phyloP scores from a whole-genome alignment of 2,329 filamentous ascomycete species.

The Cladorrhinum sp. region DNA sequence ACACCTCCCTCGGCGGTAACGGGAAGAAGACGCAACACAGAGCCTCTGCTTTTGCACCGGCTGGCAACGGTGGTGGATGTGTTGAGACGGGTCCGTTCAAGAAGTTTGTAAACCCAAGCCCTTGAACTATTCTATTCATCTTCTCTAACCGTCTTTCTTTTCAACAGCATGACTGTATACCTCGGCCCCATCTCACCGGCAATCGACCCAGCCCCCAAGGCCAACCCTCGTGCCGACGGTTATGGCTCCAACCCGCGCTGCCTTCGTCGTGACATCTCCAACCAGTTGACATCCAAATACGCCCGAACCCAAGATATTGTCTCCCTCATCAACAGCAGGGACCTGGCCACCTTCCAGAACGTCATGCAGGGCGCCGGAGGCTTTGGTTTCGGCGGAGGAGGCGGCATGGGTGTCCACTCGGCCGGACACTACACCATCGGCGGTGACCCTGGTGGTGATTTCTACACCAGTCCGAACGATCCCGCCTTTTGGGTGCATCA shows the following conservation, averaged over 20 bases:
- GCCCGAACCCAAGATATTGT: constrained; percentile 31
- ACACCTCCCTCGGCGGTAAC: constrained; percentile 48
- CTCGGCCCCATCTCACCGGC: constrained; percentile 35
- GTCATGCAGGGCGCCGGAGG: constrained; percentile 38
- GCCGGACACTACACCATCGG: constrained; percentile 34
- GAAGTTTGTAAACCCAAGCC: too few relatives aligned
- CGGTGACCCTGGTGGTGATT: constrained; percentile 42
- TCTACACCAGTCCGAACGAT: constrained; percentile 38
- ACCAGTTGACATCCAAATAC: constrained; percentile 30
- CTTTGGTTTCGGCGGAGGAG: constrained; percentile 20
- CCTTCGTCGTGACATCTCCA: constrained; percentile 41
- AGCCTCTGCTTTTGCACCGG: constrained; percentile 33
- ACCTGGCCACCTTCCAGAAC: constrained; percentile 43
- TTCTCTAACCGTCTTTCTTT: constrained; percentile 5
- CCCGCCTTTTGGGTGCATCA: constrained; percentile 33
- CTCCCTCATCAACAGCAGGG: constrained; percentile 37
- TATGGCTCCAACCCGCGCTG: constrained; percentile 46
- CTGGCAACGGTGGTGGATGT: constrained; percentile 56
- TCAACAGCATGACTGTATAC: constrained; percentile 34
- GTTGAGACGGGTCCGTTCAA: constrained; percentile 49
- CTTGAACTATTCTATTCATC: not conserved
- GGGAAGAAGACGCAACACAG: constrained; percentile 35
- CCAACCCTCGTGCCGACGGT: constrained; percentile 34
- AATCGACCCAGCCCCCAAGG: constrained; percentile 28
- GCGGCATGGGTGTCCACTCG: constrained; percentile 33